Evolutionary conservation across 1,284 basidiomycete genomes (phyloP).

Genomic region (Irpex sp.): DNA sequence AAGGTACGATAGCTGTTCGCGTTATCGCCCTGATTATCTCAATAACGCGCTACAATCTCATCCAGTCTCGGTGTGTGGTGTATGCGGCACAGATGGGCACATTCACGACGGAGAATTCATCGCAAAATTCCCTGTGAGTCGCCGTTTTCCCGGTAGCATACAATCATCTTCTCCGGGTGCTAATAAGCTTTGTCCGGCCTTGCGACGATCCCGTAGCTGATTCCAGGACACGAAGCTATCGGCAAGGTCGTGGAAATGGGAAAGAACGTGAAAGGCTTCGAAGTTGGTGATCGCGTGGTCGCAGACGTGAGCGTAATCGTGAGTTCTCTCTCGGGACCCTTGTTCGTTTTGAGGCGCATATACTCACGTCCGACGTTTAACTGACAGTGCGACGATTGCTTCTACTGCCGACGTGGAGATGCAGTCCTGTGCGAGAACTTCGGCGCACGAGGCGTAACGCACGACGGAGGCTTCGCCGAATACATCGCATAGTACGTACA

Average conservation of each 20-base stretch:
- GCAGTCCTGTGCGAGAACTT: slow-evolving; percentile 57
- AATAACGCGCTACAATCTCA: slow-evolving; percentile 9
- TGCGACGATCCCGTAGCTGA: slow-evolving; percentile 31
- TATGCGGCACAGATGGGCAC: slow-evolving; percentile 54
- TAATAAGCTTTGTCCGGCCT: neutral
- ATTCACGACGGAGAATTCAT: slow-evolving; percentile 64
- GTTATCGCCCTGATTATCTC: too few species aligned
- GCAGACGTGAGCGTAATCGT: slow-evolving; percentile 50
- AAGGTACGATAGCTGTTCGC: slow-evolving; percentile 31
- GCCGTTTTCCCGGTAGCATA: neutral
- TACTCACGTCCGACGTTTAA: slow-evolving; percentile 8
- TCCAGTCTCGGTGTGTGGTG: slow-evolving; percentile 26
- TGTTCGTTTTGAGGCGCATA: neutral
- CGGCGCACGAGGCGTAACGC: slow-evolving; percentile 47
- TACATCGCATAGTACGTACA: slow-evolving; percentile 45
- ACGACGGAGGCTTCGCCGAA: slow-evolving; percentile 57
- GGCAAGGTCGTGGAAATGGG: slow-evolving; percentile 50
- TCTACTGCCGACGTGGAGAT: slow-evolving; percentile 56
- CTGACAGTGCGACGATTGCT: slow-evolving; percentile 47
- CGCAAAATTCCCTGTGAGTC: slow-evolving; percentile 45
- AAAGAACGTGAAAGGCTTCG: slow-evolving; percentile 50
- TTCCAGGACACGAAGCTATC: slow-evolving; percentile 59
- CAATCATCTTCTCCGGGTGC: neutral
- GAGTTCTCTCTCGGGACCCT: slow-evolving; percentile 11
- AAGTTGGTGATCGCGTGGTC: slow-evolving; percentile 54